Conservation (phyloP, 2,329 filamentous ascomycete species). For the Aspergillus caelatus region DNA sequence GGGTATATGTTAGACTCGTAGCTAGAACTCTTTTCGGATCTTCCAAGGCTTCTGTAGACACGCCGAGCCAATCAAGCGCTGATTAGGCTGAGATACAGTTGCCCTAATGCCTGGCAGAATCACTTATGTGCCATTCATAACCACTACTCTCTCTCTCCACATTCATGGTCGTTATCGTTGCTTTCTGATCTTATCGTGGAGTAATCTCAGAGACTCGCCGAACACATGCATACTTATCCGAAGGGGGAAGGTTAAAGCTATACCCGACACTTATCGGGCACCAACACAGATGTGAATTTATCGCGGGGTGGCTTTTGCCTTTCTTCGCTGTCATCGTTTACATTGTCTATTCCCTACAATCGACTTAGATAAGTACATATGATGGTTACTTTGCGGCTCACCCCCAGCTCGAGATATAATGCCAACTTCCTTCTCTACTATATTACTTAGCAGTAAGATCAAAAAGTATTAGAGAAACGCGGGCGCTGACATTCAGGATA, state of each 20-base stretch:
- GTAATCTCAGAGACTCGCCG: not conserved
- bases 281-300: no score
- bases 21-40: not conserved
- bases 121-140: not conserved
- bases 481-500: no score
- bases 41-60: not conserved
- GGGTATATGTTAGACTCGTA: not conserved
- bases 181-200: not conserved
- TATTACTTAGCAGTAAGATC: no score
- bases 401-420: no score
- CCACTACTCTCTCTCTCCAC: not conserved
- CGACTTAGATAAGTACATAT: no score
- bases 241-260: conserved; percentile 2
- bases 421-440: no score
- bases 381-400: no score
- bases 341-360: no score
- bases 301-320: no score
- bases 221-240: not conserved
- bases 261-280: not conserved
- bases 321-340: no score
- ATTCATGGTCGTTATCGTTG: not conserved
- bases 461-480: no score
- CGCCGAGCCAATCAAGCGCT: not conserved
- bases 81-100: not conserved
- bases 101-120: not conserved